Evolutionary conservation across 2,329 filamentous ascomycete genomes (phyloP), one percentile per base, ranked within the genome.

Genomic region (Colletotrichum sp.): DNA sequence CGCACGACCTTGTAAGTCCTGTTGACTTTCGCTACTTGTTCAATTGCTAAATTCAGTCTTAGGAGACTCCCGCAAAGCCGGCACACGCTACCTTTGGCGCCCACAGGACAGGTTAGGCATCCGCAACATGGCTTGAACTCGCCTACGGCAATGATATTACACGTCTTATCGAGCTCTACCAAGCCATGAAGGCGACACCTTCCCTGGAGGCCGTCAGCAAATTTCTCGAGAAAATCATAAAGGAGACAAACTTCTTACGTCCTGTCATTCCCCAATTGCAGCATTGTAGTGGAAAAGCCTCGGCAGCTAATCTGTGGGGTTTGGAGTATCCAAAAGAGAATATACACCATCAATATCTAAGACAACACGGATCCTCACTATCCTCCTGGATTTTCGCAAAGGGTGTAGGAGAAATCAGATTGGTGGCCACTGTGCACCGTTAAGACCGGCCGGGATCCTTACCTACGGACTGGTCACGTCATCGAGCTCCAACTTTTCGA

Each of bases 151-250:
- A 43, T n/a, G 8, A 1, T 0, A 10, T 43, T 4, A 1, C 38
- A 6, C 38, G 18, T 43, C 38, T 43, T 4, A 0, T 43, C 38
- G 5, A 43, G 0, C 38, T 43, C 0, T 43, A n/a, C 0, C 38
- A 43, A 43, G 38, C 38, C 18, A 9, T 43, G 0, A n/a, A n/a
- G 18, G 38, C 5, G 18, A 43, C 38, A n/a, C 0, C 38, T 43
- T 43, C 8, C 0, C 38, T n/a, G 0, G 38, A 43, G 38, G 0
- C 1, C 4, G 36, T 18, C 36, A 18, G 0, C 1, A 9, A 18
- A 5, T 2, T 18, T 18, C 0, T 0, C 16, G 4, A 38, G 36
- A 38, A n/a, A 0, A 4, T n/a, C 9, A 16, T 1, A n/a, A 0
- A n/a, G 5, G 18, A 43, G 38, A 43, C 38, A n/a, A n/a, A 43